These are phyloP conservation scores for Gymnopilus junonius DNA, from an alignment of 768 basidiomycete genomes.

Conservation along the genomic window DNA sequence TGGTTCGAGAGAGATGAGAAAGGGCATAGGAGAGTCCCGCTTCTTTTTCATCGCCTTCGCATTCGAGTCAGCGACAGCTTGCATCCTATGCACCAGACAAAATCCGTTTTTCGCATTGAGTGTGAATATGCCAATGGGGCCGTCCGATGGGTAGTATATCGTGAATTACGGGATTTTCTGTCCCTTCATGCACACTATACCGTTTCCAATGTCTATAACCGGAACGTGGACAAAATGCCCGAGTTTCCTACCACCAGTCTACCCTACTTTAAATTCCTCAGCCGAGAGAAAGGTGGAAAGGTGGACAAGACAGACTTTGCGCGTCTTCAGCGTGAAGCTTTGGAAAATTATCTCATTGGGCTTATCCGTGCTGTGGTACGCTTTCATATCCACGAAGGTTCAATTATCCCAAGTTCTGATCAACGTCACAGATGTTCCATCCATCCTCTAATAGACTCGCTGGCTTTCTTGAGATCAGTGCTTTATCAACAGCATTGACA, in stretches of 20 bases:
- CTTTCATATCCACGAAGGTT: conserved; percentile 7
- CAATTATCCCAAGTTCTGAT: neutral
- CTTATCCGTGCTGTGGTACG: conserved; percentile 89
- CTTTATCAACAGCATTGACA: conserved; percentile 82
- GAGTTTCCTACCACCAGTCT: conserved; percentile 88
- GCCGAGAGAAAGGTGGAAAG: conserved; percentile 50
- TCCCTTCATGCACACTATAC: conserved; percentile 90
- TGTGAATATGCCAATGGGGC: conserved; percentile 96
- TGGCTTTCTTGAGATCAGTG: conserved; percentile 90
- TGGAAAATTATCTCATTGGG: conserved; percentile 88
- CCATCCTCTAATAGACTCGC: conserved; percentile 89
- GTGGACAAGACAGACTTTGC: conserved; percentile 78
- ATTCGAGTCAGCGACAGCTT: conserved; percentile 87
- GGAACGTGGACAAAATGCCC: conserved; percentile 77
- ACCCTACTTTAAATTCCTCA: conserved; percentile 89
- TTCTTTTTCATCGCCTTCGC: conserved; percentile 78
- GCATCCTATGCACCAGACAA: conserved; percentile 75
- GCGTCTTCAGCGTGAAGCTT: conserved; percentile 73
- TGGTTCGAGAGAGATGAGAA: conserved; percentile 91
- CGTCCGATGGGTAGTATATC: conserved; percentile 93
- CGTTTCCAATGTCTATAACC: conserved; percentile 80
- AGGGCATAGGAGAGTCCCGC: conserved; percentile 77
- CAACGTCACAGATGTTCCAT: conserved; percentile 81
- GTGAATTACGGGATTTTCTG: conserved; percentile 90
- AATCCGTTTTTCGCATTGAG: conserved; percentile 88